Percentiles rank a stretch among this genome's conserved stretches.
These are phyloP conservation scores for Pestalotiopsis sp. DNA, from an alignment of 2,329 filamentous ascomycete genomes.

Conservation along the genomic window DNA sequence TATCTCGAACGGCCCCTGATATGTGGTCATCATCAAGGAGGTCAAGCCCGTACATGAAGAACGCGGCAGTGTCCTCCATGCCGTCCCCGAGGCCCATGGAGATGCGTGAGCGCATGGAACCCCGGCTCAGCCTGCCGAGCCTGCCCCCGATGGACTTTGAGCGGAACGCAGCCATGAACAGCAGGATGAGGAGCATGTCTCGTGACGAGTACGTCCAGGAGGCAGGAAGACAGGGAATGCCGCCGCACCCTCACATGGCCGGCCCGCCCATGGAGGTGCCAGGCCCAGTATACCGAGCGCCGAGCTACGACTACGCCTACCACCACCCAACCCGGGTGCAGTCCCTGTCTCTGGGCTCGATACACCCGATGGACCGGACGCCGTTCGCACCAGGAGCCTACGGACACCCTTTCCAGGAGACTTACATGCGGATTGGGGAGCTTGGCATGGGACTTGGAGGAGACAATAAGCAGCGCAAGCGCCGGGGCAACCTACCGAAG, in stretches of 20 bases:
- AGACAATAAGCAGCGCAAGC: slow-evolving; percentile 59
- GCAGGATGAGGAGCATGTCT: slow-evolving; percentile 33
- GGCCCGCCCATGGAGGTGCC: slow-evolving; percentile 34
- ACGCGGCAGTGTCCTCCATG: slow-evolving; percentile 32
- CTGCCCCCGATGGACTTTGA: slow-evolving; percentile 43
- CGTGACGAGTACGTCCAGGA: slow-evolving; percentile 39
- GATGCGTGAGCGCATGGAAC: slow-evolving; percentile 36
- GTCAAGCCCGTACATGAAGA: slow-evolving; percentile 37
- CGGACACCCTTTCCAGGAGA: slow-evolving; percentile 41
- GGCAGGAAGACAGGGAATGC: slow-evolving; percentile 18
- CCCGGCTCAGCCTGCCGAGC: slow-evolving; percentile 41
- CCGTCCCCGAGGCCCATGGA: slow-evolving; percentile 34
- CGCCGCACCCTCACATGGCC: slow-evolving; percentile 24
- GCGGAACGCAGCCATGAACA: slow-evolving; percentile 32
- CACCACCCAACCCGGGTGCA: slow-evolving; percentile 48
- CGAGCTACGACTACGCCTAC: slow-evolving; percentile 40
- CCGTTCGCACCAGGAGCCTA: slow-evolving; percentile 47
- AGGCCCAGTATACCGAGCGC: slow-evolving; percentile 34
- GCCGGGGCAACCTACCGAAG: slow-evolving; percentile 87
- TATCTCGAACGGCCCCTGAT: slow-evolving; percentile 31
- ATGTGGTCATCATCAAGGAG: slow-evolving; percentile 37
- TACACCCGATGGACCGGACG: slow-evolving; percentile 44
- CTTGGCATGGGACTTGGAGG: slow-evolving; percentile 39
- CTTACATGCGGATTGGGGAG: slow-evolving; percentile 43
- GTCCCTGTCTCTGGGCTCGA: slow-evolving; percentile 47